phyloP scores from a whole-genome alignment of 352 stramenopile genomes.

The Globisporangium radiosum region DNA sequence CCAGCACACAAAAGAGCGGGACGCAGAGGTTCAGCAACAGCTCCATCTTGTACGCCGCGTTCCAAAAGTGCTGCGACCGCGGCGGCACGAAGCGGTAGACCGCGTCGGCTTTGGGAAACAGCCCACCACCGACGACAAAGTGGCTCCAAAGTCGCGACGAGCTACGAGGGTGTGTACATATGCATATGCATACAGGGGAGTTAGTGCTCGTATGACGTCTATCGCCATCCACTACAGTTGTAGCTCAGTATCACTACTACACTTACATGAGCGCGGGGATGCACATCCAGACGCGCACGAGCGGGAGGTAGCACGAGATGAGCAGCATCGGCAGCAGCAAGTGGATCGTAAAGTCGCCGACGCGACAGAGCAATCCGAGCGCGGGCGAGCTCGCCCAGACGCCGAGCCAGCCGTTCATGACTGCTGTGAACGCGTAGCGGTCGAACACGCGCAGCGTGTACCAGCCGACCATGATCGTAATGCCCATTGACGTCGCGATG shows the following conservation, averaged over 20 bases:
- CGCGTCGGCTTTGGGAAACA: conserved; percentile 71
- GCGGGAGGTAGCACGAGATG: conserved; percentile 64
- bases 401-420: conserved; percentile 68
- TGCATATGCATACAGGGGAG: background rate
- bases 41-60: conserved; percentile 75
- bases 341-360: conserved; percentile 62
- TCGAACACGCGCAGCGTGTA: conserved; percentile 80
- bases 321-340: conserved; percentile 66
- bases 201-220: background rate
- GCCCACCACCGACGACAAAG: conserved; percentile 56
- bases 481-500: conserved; percentile 72
- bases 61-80: conserved; percentile 72
- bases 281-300: conserved; percentile 81
- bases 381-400: conserved; percentile 65
- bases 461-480: conserved; percentile 84
- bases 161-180: conserved; percentile 12
- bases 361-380: conserved; percentile 47
- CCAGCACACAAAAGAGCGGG: conserved; percentile 70
- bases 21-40: conserved; percentile 70
- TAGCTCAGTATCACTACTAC: background rate
- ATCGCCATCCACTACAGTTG: background rate
- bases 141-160: conserved; percentile 73
- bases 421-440: conserved; percentile 64
- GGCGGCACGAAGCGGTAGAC: conserved; percentile 73
- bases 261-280: conserved; percentile 61